Conservation (phyloP, 2,329 filamentous ascomycete species). For the Alternaria viburni region DNA sequence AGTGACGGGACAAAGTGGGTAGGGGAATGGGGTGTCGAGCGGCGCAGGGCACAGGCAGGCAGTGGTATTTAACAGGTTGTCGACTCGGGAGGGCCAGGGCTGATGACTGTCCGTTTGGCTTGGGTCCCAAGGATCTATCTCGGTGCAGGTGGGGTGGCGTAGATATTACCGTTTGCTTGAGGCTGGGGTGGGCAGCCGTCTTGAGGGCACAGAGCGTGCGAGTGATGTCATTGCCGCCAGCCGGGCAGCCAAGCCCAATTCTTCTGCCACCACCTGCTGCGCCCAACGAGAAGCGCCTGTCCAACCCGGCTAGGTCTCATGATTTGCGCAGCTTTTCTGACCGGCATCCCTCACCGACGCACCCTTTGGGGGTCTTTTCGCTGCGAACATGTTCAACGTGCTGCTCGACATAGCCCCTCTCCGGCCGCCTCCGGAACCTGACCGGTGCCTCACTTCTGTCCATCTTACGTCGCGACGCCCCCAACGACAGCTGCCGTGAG, state of each 20-base stretch:
- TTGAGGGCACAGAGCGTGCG: constrained; percentile 5
- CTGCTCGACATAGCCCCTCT: constrained; percentile 13
- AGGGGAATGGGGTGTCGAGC: constrained; percentile 16
- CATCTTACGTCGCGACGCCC: background rate
- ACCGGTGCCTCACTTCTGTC: constrained; percentile 12
- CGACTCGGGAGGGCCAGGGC: constrained; percentile 13
- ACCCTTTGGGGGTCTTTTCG: background rate
- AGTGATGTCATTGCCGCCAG: constrained; percentile 16
- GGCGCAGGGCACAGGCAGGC: constrained; percentile 23
- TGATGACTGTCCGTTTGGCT: constrained; percentile 29
- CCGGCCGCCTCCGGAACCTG: constrained; percentile 4
- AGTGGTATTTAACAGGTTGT: constrained; percentile 27
- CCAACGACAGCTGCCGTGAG: background rate
- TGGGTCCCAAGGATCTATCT: constrained; percentile 19
- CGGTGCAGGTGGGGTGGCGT: constrained; percentile 25
- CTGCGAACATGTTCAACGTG: constrained; percentile 12
- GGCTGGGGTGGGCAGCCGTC: constrained; percentile 21
- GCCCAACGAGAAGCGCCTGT: constrained; percentile 14
- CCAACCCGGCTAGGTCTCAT: constrained; percentile 5
- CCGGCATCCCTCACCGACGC: constrained; percentile 12
- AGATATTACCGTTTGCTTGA: constrained; percentile 24
- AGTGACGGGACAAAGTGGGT: constrained; percentile 29
- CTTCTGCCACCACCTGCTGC: constrained; percentile 7
- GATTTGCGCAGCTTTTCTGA: constrained; percentile 15
- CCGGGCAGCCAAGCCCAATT: constrained; percentile 7